These are phyloP conservation scores for Scheffersomyces insectosa DNA, from an alignment of 1,139 yeast species.

Conservation along the genomic window DNA sequence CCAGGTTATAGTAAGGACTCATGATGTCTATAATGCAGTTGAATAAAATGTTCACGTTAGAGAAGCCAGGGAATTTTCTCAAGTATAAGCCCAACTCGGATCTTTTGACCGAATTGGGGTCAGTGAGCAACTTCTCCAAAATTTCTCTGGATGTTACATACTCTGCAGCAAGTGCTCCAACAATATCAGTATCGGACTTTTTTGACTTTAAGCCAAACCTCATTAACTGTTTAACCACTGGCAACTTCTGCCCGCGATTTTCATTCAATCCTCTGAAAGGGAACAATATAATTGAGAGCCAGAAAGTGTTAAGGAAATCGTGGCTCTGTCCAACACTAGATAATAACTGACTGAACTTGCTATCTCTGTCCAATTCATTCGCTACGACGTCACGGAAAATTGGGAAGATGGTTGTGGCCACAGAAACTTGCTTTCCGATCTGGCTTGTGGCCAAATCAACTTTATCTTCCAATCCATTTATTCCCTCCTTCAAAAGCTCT, in stretches of 20 bases:
- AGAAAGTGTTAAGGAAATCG: constrained; percentile 36
- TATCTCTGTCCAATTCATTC: neutral
- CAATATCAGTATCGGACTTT: constrained; percentile 53
- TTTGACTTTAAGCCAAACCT: constrained; percentile 74
- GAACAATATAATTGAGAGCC: constrained; percentile 48
- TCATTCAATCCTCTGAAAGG: constrained; percentile 44
- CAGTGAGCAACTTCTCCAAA: constrained; percentile 18
- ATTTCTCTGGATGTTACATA: constrained; percentile 14
- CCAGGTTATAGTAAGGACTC: constrained; percentile 6
- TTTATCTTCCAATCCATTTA: constrained; percentile 19
- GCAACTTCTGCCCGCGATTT: constrained; percentile 32
- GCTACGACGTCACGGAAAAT: constrained; percentile 12
- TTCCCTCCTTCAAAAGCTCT: constrained; percentile 19
- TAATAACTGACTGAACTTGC: constrained; percentile 4
- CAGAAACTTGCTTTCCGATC: constrained; percentile 17
- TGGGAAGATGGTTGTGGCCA: constrained; percentile 22
- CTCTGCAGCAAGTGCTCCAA: constrained; percentile 37
- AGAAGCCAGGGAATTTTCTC: constrained; percentile 52
- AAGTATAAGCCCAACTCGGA: constrained; percentile 63
- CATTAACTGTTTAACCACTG: constrained; percentile 45
- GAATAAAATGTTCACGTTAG: constrained; percentile 44
- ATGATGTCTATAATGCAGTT: constrained; percentile 33
- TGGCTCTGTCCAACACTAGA: constrained; percentile 9
- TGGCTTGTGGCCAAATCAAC: neutral
- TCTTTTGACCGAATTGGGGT: constrained; percentile 36